Evolutionary conservation across 2,329 filamentous ascomycete species (phyloP), one percentile per base, ranked within the genome.

Genomic region (Penicillium sp.): DNA sequence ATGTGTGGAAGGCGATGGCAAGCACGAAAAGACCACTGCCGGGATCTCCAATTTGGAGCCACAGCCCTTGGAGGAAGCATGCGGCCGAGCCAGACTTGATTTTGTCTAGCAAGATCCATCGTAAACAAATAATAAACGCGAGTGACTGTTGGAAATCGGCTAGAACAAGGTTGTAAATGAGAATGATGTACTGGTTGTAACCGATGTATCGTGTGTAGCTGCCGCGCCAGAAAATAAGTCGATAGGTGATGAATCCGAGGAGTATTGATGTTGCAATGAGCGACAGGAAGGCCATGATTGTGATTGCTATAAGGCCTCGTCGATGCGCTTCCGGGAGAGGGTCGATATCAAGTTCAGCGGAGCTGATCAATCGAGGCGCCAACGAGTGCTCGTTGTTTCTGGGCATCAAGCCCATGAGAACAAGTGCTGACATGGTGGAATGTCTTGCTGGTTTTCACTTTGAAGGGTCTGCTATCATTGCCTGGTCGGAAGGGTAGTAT

Each of bases 1-100:
- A 81, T 0, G 80, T 83, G 57, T 82, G 80, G n/a, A 81, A 65
- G 12, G 80, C 80, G 61, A 82, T 82, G 10, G 79, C 77, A 6
- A 82, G 68, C 47, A 82, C 77, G 60, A 82, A 80, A 50, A 82
- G 72, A n/a, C 79, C 79, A 60, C 77, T 78, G 6, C 76, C 71
- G 6, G 81, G 74, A 57, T 82, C 80, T 27, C 80, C 80, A 44
- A 81, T 72, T 51, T 82, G 79, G 5, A 82, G 65, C 59, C 80
- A 77, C 65, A 80, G 76, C 3, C 75, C 80, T 58, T 83, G 80
- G 1, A 78, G 66, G 54, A 79, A 79, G 61, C 80, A 83, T 3
- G 73, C 72, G 6, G 67, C 67, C 0, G 76, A 77, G 0, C 73
- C 73, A 1, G 75, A 73, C 25, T 74, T 49, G 41, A 83, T 80